Percentiles rank a stretch among this genome's conserved stretches.
These are phyloP conservation scores for Talaromyces liani DNA, from an alignment of 495 filamentous ascomycete genomes.

Conservation along the genomic window DNA sequence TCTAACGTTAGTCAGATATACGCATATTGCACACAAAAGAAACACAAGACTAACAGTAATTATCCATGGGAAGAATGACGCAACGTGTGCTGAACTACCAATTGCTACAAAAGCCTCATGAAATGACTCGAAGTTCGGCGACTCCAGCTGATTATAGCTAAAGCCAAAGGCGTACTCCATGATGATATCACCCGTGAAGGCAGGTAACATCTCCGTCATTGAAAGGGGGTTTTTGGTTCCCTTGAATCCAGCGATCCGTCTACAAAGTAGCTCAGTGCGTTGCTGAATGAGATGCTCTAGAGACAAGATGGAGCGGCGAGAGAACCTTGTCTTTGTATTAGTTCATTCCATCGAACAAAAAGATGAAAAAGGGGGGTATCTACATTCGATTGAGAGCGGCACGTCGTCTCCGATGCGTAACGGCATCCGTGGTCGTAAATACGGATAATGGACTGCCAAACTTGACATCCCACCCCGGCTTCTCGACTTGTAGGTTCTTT, in stretches of 20 bases:
- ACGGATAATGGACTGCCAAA: slow-evolving; percentile 21
- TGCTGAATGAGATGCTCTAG: slow-evolving; percentile 13
- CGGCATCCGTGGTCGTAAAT: slow-evolving; percentile 28
- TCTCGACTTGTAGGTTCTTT: slow-evolving; percentile 18
- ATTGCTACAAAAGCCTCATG: slow-evolving; percentile 2
- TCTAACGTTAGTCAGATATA: background rate
- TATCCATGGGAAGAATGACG: slow-evolving; percentile 9
- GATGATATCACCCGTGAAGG: slow-evolving; percentile 35
- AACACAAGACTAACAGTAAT: slow-evolving; percentile 8
- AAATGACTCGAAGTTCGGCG: background rate
- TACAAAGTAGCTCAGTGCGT: slow-evolving; percentile 12
- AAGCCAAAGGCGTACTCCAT: slow-evolving; percentile 31
- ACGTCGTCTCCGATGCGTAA: slow-evolving; percentile 23
- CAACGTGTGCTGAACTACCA: slow-evolving; percentile 10
- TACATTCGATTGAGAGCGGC: slow-evolving; percentile 22
- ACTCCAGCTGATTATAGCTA: slow-evolving; percentile 10
- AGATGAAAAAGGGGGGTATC: background rate
- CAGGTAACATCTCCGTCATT: slow-evolving; percentile 19
- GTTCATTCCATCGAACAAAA: background rate
- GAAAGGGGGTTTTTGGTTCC: slow-evolving; percentile 15
- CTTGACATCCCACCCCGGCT: slow-evolving; percentile 18
- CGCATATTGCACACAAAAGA: background rate
- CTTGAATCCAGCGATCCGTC: slow-evolving; percentile 10
- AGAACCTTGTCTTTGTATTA: slow-evolving; percentile 1
- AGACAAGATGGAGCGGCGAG: slow-evolving; percentile 6